Conservation (phyloP, 2,329 filamentous ascomycete genomes). For the Xylariaceae sp. region DNA sequence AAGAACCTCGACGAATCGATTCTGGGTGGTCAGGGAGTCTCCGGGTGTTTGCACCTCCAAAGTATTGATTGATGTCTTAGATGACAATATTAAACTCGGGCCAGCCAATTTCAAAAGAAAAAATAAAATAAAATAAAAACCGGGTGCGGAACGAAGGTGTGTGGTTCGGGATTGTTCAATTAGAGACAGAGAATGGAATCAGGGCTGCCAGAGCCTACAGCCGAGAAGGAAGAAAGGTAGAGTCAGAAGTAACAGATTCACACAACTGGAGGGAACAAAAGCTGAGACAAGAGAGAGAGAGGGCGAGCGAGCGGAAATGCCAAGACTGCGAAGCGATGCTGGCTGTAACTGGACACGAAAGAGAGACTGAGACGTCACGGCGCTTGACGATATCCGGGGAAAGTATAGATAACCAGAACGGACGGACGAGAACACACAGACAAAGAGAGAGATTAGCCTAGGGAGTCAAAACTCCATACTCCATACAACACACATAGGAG, state of each 20-base stretch:
- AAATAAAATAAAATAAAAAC: too few relatives aligned
- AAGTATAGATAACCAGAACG: not conserved
- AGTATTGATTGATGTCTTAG: conserved; percentile 17
- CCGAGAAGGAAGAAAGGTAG: conserved; percentile 17
- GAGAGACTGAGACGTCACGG: conserved; percentile 9
- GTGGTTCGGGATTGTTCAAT: conserved; percentile 4
- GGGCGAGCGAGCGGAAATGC: conserved; percentile 4
- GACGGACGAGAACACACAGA: conserved; percentile 10
- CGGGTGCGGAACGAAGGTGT: conserved; percentile 8
- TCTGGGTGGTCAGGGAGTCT: conserved; percentile 7
- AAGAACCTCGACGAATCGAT: conserved; percentile 30
- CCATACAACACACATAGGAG: not conserved
- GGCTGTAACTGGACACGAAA: not conserved
- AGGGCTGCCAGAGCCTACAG: conserved; percentile 28
- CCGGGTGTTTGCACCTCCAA: conserved; percentile 25
- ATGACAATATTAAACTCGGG: conserved; percentile 14
- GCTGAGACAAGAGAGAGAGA: conserved; percentile 19
- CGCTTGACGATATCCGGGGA: conserved; percentile 9
- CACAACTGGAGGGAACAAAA: conserved; percentile 17
- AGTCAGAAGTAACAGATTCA: conserved; percentile 12
- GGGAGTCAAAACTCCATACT: not conserved
- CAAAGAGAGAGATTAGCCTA: not conserved
- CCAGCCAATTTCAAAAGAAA: conserved; percentile 18
- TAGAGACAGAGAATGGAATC: conserved; percentile 17
- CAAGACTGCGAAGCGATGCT: conserved; percentile 1